Base-by-base conservation (phyloP, 2,329 filamentous ascomycete species). In the Emericellopsis atlantica region DNA sequence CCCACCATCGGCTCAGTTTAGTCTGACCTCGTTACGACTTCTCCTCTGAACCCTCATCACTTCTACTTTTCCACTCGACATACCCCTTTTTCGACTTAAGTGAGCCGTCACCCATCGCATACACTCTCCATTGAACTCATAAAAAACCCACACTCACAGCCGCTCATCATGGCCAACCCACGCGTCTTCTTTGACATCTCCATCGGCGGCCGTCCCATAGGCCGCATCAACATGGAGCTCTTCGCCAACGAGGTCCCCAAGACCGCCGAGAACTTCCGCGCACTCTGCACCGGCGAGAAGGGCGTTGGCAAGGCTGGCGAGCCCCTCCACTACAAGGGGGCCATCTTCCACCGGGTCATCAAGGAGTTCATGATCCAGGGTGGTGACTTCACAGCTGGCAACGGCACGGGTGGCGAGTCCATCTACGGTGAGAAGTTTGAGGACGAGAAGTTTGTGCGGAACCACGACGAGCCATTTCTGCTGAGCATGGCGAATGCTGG, bases 401-500 rank as follows among this genome's bases (percentile, higher is more conserved):
- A 96, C 59, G 92, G 90, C 49, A 96, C 90, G 22, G 90, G 90
- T 48, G 90, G 90, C 55, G 92, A 96, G 69, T 92, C 84, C 48
- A 96, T 98, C 62, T 98, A 96, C 58, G 90, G 90, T 56, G 84
- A 84, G 60, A 96, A 95, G 68, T 98, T 98, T 54, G 84, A 86
- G 53, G 90, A 98, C 54, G 90, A 98, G 74, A 94, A 93, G 62
- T 96, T 98, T 57, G 75, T 85, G 41, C 67, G 82, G 57, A 89
- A 93, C 72, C 92, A 98, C 59, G 85, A 93, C 53, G 84, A 81
- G 54, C 89, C 92, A 2, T 95, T 95, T 69, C 69, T 96, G 49
- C 72, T 98, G 46, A 93, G 85, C 58, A 98, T 98, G 92, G 92
- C 92, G 54, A 98, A 98, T 59, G 90, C 92, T 48, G 92, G 92